Percentiles rank a stretch among this genome's conserved stretches.
Evolutionary conservation across 2,329 filamentous ascomycete genomes (phyloP).

Genomic region (Davidsoniella australis): DNA sequence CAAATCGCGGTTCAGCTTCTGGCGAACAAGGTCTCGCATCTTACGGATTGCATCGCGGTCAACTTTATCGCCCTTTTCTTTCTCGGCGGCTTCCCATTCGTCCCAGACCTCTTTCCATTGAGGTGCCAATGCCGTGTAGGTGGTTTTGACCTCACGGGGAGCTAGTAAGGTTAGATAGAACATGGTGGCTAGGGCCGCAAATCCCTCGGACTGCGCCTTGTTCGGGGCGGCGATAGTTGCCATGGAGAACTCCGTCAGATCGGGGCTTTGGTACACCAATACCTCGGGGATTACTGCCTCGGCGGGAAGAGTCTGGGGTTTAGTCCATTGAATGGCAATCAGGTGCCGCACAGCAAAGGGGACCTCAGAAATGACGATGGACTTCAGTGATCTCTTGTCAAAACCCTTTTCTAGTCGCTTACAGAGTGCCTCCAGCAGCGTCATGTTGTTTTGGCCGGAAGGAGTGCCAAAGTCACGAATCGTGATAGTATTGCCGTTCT

Average conservation of each 20-base stretch:
- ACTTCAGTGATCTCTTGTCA: slow-evolving; percentile 44
- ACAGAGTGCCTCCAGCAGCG: slow-evolving; percentile 74
- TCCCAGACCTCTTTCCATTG: slow-evolving; percentile 75
- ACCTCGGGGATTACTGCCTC: slow-evolving; percentile 26
- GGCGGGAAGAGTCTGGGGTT: slow-evolving; percentile 38
- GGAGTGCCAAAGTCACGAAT: slow-evolving; percentile 75
- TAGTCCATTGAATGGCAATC: slow-evolving; percentile 63
- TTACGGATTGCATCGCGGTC: slow-evolving; percentile 54
- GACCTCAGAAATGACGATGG: slow-evolving; percentile 52
- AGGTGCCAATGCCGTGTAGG: slow-evolving; percentile 58
- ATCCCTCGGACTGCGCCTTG: slow-evolving; percentile 68
- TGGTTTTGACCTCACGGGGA: slow-evolving; percentile 62
- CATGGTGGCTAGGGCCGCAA: slow-evolving; percentile 62
- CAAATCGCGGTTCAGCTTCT: slow-evolving; percentile 49
- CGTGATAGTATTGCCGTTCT: slow-evolving; percentile 23
- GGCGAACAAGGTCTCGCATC: slow-evolving; percentile 52
- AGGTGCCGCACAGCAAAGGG: slow-evolving; percentile 61
- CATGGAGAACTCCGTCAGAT: slow-evolving; percentile 52
- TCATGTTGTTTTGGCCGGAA: slow-evolving; percentile 57
- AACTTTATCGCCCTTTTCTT: slow-evolving; percentile 47
- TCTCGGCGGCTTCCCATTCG: slow-evolving; percentile 57
- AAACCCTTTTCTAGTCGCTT: slow-evolving; percentile 51
- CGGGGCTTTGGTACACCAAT: slow-evolving; percentile 22
- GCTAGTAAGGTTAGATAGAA: slow-evolving; percentile 68
- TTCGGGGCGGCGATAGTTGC: slow-evolving; percentile 55